Base-by-base conservation (phyloP, 345 rosid species). In the Fremontodendron californicum region DNA sequence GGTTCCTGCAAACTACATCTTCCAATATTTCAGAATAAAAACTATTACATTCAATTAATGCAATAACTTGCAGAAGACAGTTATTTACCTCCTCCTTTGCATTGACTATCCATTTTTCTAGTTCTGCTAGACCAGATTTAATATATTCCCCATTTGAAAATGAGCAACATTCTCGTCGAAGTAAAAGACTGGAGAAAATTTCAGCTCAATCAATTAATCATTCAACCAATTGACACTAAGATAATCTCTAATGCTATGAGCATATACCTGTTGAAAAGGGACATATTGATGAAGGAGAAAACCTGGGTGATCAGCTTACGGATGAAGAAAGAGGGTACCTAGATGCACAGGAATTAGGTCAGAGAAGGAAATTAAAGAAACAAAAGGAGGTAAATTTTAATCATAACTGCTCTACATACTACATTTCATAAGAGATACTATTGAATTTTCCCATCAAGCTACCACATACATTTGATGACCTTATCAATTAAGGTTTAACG, bases 111-210 rank as follows among this genome's bases (percentile, higher is more conserved):
- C 99, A 96, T 83, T 96, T 96, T 89, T 96, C 99, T 61, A 96
- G 81, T 78, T 96, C 99, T 21, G 98, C 89, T 45, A 96, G 90
- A 81, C 99, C 99, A 83, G 98, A 90, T 83, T 88, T 96, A 66
- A 96, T 97, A 76, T 96, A 93, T 79, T 96, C 98, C 60, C 99
- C 99, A 81, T 96, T 96, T 62, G 99, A 93, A 84, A 96, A 96
- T 70, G 98, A 90, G 88, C 98, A 96, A 74, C 99, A 96, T 84
- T 96, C 99, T 75, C 99, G 93, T 71, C 99, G 88, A 77, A 96
- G 88, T 52, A 96, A 89, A 84, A 96, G 99, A 79, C 99, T 96
- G 75, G 61, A 83, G 61, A 65, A 78, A 60, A 83, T 43, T 77
- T 23, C 37, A 4, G 31, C 52, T 19, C 25, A 70, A 58, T 42